Conservation (phyloP, 1,284 basidiomycete species). For the Ceratorhiza oryzae-sativae region DNA sequence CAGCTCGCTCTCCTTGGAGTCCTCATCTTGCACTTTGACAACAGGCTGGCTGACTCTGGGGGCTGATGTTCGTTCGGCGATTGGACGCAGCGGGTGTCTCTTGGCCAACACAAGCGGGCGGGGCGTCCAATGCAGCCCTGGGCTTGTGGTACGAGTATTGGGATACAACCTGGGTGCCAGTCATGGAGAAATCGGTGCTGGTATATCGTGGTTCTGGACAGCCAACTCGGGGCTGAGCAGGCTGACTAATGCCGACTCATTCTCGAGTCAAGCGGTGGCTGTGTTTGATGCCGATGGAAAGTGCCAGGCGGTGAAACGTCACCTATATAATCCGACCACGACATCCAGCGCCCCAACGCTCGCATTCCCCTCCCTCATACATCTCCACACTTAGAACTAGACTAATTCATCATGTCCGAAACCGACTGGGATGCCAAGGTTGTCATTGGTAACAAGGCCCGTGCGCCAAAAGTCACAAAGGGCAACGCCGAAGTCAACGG, state of each 20-base stretch:
- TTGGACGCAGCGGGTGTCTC: not conserved
- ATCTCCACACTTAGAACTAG: constrained; percentile 12
- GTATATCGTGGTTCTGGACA: not conserved
- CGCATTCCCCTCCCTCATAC: not conserved
- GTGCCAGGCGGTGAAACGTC: constrained; percentile 35
- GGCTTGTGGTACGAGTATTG: constrained; percentile 19
- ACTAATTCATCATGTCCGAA: constrained; percentile 34
- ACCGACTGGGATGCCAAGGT: constrained; percentile 73
- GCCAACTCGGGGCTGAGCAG: not conserved
- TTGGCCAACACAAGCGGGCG: not conserved
- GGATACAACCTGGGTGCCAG: constrained; percentile 15
- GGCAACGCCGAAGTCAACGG: constrained; percentile 76
- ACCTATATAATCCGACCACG: constrained; percentile 24
- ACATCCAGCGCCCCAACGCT: not conserved
- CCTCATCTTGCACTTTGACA: constrained; percentile 11
- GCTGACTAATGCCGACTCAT: not conserved
- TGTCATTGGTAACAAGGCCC: constrained; percentile 79
- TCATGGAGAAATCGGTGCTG: not conserved
- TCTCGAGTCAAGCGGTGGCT: constrained; percentile 17
- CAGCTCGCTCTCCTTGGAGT: not conserved
- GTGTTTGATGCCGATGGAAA: not conserved
- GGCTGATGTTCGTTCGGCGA: constrained; percentile 9
- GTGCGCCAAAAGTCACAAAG: constrained; percentile 72
- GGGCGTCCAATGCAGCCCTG: constrained; percentile 17
- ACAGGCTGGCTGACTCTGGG: not conserved